A percentile compares a stretch with the other conserved stretches of the same genome.
phyloP scores from a whole-genome alignment of 2,329 filamentous ascomycete species.

The Seiridium cupressi region DNA sequence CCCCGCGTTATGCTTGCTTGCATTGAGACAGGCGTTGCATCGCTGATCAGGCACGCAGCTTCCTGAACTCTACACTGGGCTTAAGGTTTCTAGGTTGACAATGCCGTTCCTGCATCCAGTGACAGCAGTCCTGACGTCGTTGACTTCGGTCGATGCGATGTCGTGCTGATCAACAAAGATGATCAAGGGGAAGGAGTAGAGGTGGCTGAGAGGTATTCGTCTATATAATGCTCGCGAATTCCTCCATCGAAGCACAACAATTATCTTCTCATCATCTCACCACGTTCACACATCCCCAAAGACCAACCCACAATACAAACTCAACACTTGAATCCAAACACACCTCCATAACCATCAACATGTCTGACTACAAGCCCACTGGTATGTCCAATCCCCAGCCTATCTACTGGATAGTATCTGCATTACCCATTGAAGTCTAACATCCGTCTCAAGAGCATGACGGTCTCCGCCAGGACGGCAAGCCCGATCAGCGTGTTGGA shows the following conservation, averaged over 20 bases:
- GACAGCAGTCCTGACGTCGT: not conserved
- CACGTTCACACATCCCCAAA: too few species aligned
- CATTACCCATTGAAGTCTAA: not conserved
- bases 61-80: not conserved
- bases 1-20: not conserved
- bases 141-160: not conserved
- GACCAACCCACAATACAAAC: not conserved
- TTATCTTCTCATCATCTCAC: not conserved
- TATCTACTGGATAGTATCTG: not conserved
- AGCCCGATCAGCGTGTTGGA: conserved; percentile 36
- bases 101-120: not conserved
- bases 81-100: not conserved
- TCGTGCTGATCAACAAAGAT: not conserved
- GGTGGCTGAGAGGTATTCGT: not conserved
- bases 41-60: not conserved
- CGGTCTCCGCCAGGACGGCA: conserved; percentile 39
- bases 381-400: not conserved
- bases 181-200: not conserved
- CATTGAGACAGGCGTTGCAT: not conserved
- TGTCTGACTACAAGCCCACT: conserved; percentile 25
- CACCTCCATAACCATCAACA: conserved; percentile 13
- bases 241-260: not conserved
- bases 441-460: conserved; percentile 30
- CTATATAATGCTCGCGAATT: not conserved
- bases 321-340: not conserved